These are phyloP conservation scores for Rhododendron griersonianum DNA, from an alignment of 148 eudicot species.

Conservation along the genomic window DNA sequence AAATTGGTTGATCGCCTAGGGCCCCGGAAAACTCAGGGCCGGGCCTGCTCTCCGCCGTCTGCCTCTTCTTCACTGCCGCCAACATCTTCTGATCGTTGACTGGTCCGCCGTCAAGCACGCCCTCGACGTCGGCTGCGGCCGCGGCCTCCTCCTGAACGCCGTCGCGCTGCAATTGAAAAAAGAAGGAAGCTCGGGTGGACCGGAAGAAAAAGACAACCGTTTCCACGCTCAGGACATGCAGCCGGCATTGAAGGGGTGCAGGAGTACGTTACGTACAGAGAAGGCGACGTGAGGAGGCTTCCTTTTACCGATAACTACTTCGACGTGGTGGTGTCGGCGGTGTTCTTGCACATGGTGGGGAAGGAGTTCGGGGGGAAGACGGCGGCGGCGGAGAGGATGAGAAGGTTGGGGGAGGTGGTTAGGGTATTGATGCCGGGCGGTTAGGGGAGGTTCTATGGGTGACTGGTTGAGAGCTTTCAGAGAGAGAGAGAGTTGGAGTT, in stretches of 20 bases:
- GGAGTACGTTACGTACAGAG: slow-evolving; percentile 87
- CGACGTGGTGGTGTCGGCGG: slow-evolving; percentile 85
- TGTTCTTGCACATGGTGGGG: slow-evolving; percentile 62
- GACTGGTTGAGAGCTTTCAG: too few relatives aligned
- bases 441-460: too few relatives aligned
- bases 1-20: too few relatives aligned
- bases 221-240: slow-evolving; percentile 50
- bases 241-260: slow-evolving; percentile 80
- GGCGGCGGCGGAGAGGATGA: slow-evolving; percentile 62
- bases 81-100: slow-evolving; percentile 64
- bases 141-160: slow-evolving; percentile 82
- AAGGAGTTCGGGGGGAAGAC: slow-evolving; percentile 59
- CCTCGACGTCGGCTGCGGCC: slow-evolving; percentile 91
- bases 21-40: too few relatives aligned
- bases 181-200: slow-evolving; percentile 72
- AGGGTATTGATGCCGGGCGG: slow-evolving; percentile 78
- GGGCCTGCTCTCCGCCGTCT: slow-evolving; percentile 64
- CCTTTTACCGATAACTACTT: slow-evolving; percentile 78
- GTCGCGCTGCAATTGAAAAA: slow-evolving; percentile 82
- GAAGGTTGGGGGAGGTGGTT: slow-evolving; percentile 71
- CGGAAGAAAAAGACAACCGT: slow-evolving; percentile 36
- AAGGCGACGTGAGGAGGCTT: slow-evolving; percentile 68
- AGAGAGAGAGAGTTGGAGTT: too few relatives aligned
- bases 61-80: slow-evolving; percentile 64
- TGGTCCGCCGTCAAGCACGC: slow-evolving; percentile 77